Evolutionary conservation across 805 yeast genomes (phyloP), one percentile per base, ranked within the genome.

Genomic region (Tetrapisispora namnaoensis): DNA sequence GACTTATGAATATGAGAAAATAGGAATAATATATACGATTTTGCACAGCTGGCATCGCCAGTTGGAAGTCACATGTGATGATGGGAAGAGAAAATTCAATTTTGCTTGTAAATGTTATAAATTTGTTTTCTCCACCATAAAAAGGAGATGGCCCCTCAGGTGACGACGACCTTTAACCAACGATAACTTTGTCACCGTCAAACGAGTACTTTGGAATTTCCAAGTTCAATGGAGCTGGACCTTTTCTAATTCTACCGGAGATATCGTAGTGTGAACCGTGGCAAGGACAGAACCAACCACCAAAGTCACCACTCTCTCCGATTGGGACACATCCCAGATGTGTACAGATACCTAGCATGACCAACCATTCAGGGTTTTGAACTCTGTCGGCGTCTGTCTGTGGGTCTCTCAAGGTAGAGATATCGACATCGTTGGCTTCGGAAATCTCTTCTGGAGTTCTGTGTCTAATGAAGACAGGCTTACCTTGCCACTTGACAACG

Each of bases 231-330:
- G 99, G 99, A 69, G 99, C 99, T 62, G 99, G 99, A 62, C 99
- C 99, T 77, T 82, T 91, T 83, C 99, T 88, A 70, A 93, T 91
- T 83, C 99, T 91, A 72, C 99, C 99, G 56, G 97, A 90, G 75
- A 95, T 95, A 76, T 93, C 99, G 75, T 93, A 93, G 74, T 95
- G 99, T 68, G 98, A 91, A 80, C 99, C 99, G 79, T 95, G 99
- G 78, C 99, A 93, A 58, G 99, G 99, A 75, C 99, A 93, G 91
- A 93, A 93, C 99, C 99, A 93, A 70, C 99, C 99, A 70, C 97
- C 98, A 63, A 80, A 93, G 73, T 93, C 99, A 75, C 99, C 99
- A 59, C 97, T 83, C 77, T 93, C 98, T 70, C 99, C 99, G 66
- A 93, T 93, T 60, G 99, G 99, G 54, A 93, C 99, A 84, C 99